Evolutionary conservation across 148 eudicot species (phyloP).

Genomic region (Camellia granthamiana): DNA sequence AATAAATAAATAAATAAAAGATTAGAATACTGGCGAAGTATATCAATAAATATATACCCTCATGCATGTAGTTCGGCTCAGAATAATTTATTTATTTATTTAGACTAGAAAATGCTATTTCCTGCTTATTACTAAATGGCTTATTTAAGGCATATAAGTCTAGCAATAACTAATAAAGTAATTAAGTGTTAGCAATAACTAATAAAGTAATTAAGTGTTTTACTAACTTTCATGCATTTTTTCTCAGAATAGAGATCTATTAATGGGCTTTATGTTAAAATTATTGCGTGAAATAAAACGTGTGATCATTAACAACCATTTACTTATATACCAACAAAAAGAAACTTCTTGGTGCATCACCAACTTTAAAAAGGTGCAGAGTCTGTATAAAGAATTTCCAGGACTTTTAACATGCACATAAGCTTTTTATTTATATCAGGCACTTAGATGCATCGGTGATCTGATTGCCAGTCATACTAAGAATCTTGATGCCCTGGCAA

Average conservation of each 20-base stretch:
- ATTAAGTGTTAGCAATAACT: neutral
- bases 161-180: neutral
- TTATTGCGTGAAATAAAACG: neutral
- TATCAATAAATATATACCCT: no score
- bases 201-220: neutral
- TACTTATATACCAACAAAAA: neutral
- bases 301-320: neutral
- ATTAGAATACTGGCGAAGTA: no score
- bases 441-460: conserved; percentile 80
- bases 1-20: neutral
- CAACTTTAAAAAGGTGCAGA: neutral
- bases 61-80: no score
- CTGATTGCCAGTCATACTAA: conserved; percentile 66
- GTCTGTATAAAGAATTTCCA: neutral
- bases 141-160: neutral
- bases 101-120: neutral
- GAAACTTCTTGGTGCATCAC: conserved; percentile 1
- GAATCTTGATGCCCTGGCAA: conserved; percentile 71
- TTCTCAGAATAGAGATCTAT: neutral
- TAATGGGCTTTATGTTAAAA: neutral
- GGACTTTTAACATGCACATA: conserved; percentile 2
- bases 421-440: conserved; percentile 39
- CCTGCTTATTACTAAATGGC: neutral
- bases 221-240: neutral
- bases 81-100: neutral